Evolutionary conservation across 768 basidiomycete species (phyloP).

Genomic region (Grammothele lineata): DNA sequence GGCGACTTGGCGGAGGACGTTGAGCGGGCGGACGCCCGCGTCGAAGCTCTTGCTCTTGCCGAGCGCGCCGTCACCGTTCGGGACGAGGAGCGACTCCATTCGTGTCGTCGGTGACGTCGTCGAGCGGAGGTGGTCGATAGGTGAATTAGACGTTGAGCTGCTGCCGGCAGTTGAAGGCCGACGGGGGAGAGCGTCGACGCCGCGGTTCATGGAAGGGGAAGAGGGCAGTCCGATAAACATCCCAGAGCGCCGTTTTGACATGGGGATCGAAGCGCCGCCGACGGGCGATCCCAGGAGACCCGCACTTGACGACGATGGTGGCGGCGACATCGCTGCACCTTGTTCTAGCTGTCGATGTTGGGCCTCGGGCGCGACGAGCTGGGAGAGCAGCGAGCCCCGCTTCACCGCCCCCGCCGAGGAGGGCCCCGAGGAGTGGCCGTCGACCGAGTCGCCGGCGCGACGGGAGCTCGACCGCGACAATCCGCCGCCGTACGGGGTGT

Average conservation of each 20-base stretch:
- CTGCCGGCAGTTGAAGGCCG: constrained; percentile 13
- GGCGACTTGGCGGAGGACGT: constrained; percentile 25
- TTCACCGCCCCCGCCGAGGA: constrained; percentile 6
- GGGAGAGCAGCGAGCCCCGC: constrained; percentile 7
- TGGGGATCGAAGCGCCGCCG: constrained; percentile 10
- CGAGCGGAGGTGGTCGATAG: constrained; percentile 17
- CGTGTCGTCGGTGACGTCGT: constrained; percentile 10
- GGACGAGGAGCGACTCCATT: constrained; percentile 18
- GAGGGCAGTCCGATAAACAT: constrained; percentile 18
- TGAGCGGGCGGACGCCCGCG: constrained; percentile 38
- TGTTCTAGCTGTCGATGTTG: constrained; percentile 14
- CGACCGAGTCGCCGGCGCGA: constrained; percentile 9
- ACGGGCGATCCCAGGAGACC: constrained; percentile 9
- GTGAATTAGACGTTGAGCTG: constrained; percentile 10
- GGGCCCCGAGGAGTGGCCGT: constrained; percentile 7
- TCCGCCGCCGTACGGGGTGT: constrained; percentile 3
- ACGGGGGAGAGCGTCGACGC: constrained; percentile 3
- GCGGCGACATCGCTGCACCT: constrained; percentile 3
- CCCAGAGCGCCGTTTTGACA: constrained; percentile 16
- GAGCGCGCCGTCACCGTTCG: constrained; percentile 10
- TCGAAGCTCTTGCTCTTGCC: constrained; percentile 42
- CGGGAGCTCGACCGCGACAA: constrained; percentile 11
- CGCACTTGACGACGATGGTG: constrained; percentile 6
- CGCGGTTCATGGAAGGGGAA: constrained; percentile 13
- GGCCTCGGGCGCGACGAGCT: constrained; percentile 4